Evolutionary conservation across 2,329 filamentous ascomycete genomes (phyloP), one percentile per base, ranked within the genome.

Genomic region (Bisporella sp.): DNA sequence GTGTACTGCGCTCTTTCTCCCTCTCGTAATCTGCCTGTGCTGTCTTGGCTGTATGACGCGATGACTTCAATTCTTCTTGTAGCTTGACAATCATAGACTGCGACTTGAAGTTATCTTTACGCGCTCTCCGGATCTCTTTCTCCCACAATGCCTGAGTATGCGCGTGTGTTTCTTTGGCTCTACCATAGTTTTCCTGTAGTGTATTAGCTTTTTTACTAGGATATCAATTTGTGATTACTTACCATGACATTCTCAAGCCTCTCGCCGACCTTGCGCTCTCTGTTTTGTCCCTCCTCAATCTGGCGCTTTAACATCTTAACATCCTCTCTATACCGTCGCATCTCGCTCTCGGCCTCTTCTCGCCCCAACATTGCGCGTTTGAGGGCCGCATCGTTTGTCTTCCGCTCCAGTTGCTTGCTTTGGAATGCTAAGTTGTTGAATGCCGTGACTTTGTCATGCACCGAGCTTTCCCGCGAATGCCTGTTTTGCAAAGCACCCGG

Each of bases 41-140:
- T 6, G 75, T 70, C 56, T 79, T 81, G 46, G 75, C 68, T 30
- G 69, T 68, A 42, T 58, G 58, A 8, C 82, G 77, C 47, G 78
- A 71, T 0, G 78, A 70, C 64, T 88, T 88, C 56, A 87, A 74
- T 60, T 89, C 84, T 59, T 88, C 85, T 63, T 88, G 84, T n/a
- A 85, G 65, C 63, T 87, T 87, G 59, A 88, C 78, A 32, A 84
- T 75, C 8, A 72, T 68, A 3, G 84, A 87, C 58, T 87, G 83
- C n/a, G 79, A 77, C 63, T 87, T 88, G 74, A 87, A 88, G 2
- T 81, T 82, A 59, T 89, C 85, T 59, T 89, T 89, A 46, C 83
- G 74, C 7, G 79, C 76, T 50, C 81, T 75, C 49, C 84, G 77
- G 41, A 87, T 82, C 65, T 89, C 85, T 64, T 88, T 88, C 60